These are phyloP conservation scores for Macroventuria anomochaeta DNA, from an alignment of 2,329 filamentous ascomycete genomes.

Conservation along the genomic window DNA sequence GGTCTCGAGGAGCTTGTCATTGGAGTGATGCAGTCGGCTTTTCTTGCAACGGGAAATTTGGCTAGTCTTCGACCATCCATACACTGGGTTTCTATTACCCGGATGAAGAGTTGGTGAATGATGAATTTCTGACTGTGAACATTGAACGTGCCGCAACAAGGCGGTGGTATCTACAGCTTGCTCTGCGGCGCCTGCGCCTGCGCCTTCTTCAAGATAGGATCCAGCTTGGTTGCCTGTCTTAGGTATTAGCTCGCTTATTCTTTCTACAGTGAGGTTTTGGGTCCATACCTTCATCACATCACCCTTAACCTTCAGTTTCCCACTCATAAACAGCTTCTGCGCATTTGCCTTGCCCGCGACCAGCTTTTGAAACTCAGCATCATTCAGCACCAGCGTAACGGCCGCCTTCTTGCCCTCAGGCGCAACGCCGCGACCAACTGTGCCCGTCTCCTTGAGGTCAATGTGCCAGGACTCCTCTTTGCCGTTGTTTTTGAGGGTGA, in stretches of 20 bases:
- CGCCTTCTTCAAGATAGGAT: conserved; percentile 69
- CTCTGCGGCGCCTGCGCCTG: conserved; percentile 38
- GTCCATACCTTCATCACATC: conserved; percentile 95
- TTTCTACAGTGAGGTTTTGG: no score
- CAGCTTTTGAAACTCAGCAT: conserved; percentile 85
- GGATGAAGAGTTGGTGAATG: no score
- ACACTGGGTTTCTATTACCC: no score
- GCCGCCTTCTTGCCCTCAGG: conserved; percentile 78
- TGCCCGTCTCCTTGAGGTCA: conserved; percentile 89
- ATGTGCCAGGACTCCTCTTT: conserved; percentile 90
- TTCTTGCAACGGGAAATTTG: no score
- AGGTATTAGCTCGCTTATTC: no score
- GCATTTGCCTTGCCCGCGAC: conserved; percentile 89
- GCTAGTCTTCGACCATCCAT: no score
- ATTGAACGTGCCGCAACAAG: no score
- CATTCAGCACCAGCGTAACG: conserved; percentile 84
- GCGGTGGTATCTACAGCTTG: conserved; percentile 51
- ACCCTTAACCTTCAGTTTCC: conserved; percentile 97
- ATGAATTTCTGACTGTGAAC: no score
- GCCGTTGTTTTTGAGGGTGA: conserved; percentile 89
- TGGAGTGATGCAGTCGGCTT: no score
- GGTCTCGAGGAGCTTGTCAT: no score
- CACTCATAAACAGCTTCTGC: conserved; percentile 95
- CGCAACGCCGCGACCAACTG: conserved; percentile 75
- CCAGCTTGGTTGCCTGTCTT: conserved; percentile 80